phyloP scores from a whole-genome alignment of 164 flowering plant genomes.

The grape (Vitis vinifera) region ASM3070453v1 NC_081815.1:17051001-17051500 shows the following conservation, averaged over 20 bases:
- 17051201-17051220: constrained; percentile 21
- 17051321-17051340: too few relatives aligned
- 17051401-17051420: too few relatives aligned
- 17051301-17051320: not conserved
- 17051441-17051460: too few relatives aligned
- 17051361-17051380: too few relatives aligned
- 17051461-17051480: too few relatives aligned
- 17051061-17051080: constrained; percentile 14
- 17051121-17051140: constrained; percentile 30
- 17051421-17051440: too few relatives aligned
- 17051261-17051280: constrained; percentile 18
- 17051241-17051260: constrained; percentile 18
- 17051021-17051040: constrained; percentile 22
- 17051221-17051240: constrained; percentile 47
- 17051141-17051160: constrained; percentile 37
- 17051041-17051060: constrained; percentile 31
- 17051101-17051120: constrained; percentile 32
- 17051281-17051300: constrained; percentile 26
- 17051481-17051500: too few relatives aligned
- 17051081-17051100: constrained; percentile 40
- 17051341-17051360: too few relatives aligned
- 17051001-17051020: constrained; percentile 9
- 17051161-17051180: constrained; percentile 67
- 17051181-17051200: constrained; percentile 47
- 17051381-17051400: too few relatives aligned